Percentiles rank a stretch among this genome's conserved stretches.
phyloP scores from a whole-genome alignment of 179 eudicot species.

The Nepenthes alata region DNA sequence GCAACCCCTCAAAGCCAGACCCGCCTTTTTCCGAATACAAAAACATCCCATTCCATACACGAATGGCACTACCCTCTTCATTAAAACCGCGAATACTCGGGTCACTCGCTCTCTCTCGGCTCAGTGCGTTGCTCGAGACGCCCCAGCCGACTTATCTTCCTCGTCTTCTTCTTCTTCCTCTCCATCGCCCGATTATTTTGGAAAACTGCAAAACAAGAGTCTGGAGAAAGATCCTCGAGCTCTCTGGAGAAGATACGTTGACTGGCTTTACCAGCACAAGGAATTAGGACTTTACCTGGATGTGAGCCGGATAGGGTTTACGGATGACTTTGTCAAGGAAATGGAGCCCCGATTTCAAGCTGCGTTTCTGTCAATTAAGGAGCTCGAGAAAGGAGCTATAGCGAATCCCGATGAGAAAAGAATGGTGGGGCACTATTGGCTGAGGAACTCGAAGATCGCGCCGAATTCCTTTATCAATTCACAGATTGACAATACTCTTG shows the following conservation, averaged over 20 bases:
- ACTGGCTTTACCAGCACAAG: constrained; percentile 94
- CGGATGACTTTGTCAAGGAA: constrained; percentile 46
- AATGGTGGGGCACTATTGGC: constrained; percentile 97
- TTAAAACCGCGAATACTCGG: constrained; percentile 11
- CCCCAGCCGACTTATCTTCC: constrained; percentile 15
- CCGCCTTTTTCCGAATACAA: constrained; percentile 3
- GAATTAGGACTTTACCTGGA: constrained; percentile 80
- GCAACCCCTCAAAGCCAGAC: constrained; percentile 22
- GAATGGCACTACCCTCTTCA: constrained; percentile 11
- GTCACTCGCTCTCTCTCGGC: background rate
- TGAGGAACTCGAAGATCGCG: constrained; percentile 53
- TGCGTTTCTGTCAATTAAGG: constrained; percentile 67
- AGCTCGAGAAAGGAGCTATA: constrained; percentile 74
- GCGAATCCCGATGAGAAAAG: constrained; percentile 87
- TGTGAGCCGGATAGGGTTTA: constrained; percentile 79
- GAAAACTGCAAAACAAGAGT: constrained; percentile 7
- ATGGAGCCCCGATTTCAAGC: constrained; percentile 51
- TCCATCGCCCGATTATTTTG: background rate
- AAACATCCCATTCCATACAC: constrained; percentile 17
- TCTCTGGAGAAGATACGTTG: constrained; percentile 62
- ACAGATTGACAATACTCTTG: constrained; percentile 70
- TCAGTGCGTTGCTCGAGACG: constrained; percentile 42
- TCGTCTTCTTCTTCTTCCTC: constrained; percentile 10
- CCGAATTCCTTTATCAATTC: constrained; percentile 44
- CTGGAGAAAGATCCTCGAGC: constrained; percentile 46